Evolutionary conservation across 192 early-diverging fungal genomes (phyloP), one percentile per base, ranked within the genome.

Genomic region (Chytriomyces sp.): DNA sequence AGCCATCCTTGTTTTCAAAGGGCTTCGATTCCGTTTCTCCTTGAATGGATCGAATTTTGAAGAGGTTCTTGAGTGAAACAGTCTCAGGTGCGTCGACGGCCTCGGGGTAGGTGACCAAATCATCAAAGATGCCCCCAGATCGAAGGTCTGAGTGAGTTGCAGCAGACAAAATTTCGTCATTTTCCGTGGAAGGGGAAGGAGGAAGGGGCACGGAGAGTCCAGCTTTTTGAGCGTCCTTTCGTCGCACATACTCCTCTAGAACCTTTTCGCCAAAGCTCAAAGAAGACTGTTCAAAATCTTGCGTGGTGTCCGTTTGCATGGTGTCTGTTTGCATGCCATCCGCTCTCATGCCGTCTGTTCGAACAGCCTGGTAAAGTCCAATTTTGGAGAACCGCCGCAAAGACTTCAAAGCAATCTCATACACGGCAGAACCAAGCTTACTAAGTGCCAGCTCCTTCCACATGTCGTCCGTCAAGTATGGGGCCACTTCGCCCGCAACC

Each of bases 371-470:
- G 39, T 60, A 71, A 37, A 73, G 33, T 14, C 52, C 52, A 5
- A 75, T 31, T 34, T 52, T 26, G 5, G 78, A 55, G 39, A 66
- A 80, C n/a, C 63, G 63, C 5, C 75, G 39, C 0, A 77, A 41
- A 14, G 70, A 31, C 8, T 56, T 30, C 33, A 77, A 52, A 32
- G 74, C 53, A 28, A 68, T 64, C 14, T 75, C 73, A 54, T 81
- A 81, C 17, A 81, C 39, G 36, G 53, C 33, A 34, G 31, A 25
- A 3, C 74, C 74, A 4, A 70, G n/a, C 55, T 26, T 41, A n/a
- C 31, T 64, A 10, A 30, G 19, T 4, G n/a, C 41, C 32, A 70
- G 38, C 0, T 58, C 52, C n/a, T 37, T 52, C 59, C 57, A 66
- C n/a, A 56, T n/a, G 8, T 32, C 70, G 17, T 72, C 39, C 28